These are phyloP conservation scores for Fistulina hepatica DNA, from an alignment of 1,284 basidiomycete species.

Conservation along the genomic window DNA sequence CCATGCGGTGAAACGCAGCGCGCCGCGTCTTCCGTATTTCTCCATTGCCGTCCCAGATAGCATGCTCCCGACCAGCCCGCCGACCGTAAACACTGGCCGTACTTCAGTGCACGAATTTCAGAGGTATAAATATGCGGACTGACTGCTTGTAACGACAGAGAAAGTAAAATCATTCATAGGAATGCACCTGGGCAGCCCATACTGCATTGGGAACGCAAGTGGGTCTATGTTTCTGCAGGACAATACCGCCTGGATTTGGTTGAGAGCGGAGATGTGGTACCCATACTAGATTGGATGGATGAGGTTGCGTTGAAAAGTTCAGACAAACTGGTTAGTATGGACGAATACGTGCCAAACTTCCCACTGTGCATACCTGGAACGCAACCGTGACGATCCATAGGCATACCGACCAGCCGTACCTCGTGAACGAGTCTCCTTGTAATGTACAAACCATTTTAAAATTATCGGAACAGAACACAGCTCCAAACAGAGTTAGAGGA, in stretches of 20 bases:
- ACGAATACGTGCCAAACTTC: conserved; percentile 2
- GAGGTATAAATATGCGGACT: background rate
- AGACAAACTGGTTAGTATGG: background rate
- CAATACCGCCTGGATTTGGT: conserved; percentile 73
- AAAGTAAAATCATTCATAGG: conserved; percentile 68
- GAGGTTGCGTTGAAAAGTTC: conserved; percentile 1
- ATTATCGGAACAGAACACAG: no score
- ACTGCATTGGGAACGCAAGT: conserved; percentile 17
- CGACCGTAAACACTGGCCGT: conserved; percentile 66
- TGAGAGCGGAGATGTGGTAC: conserved; percentile 79
- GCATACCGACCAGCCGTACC: conserved; percentile 50
- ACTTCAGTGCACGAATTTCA: background rate
- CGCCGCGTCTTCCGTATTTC: conserved; percentile 55
- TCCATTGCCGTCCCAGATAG: conserved; percentile 63
- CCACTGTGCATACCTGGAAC: conserved; percentile 57
- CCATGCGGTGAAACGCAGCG: conserved; percentile 46
- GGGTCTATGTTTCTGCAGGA: conserved; percentile 42
- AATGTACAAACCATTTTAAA: no score
- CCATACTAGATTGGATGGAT: conserved; percentile 41
- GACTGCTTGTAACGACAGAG: conserved; percentile 63
- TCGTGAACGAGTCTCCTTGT: conserved; percentile 41
- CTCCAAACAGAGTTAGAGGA: no score
- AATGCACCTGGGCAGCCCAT: conserved; percentile 55
- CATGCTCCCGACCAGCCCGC: conserved; percentile 73
- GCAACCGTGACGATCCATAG: conserved; percentile 52